Evolutionary conservation across 345 rosid genomes (phyloP).

Genomic region (Chamaenerion angustifolium): DNA sequence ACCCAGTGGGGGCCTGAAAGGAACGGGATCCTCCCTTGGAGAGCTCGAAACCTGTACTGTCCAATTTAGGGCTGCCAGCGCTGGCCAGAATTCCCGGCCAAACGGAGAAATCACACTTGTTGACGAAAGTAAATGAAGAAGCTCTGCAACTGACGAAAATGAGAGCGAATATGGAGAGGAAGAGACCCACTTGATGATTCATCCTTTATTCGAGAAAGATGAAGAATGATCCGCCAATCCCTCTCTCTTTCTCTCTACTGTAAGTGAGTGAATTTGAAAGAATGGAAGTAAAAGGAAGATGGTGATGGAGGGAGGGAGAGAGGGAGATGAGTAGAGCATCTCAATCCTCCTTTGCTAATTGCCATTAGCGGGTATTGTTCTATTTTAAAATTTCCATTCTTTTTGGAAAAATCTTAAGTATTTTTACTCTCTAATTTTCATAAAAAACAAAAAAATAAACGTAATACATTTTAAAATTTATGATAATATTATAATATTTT

Average conservation of each 20-base stretch:
- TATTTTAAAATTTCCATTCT: too few relatives aligned
- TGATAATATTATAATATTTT: too few relatives aligned
- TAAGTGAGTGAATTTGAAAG: background rate
- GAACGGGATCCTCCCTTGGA: constrained; percentile 29
- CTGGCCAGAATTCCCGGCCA: constrained; percentile 63
- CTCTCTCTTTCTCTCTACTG: background rate
- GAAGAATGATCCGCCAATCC: background rate
- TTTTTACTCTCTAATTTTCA: too few relatives aligned
- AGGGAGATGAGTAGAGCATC: constrained; percentile 19
- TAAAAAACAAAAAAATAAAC: too few relatives aligned
- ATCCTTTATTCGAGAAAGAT: background rate
- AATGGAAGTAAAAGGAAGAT: constrained; percentile 4
- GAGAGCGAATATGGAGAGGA: background rate
- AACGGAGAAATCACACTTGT: constrained; percentile 45
- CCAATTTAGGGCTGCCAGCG: constrained; percentile 32
- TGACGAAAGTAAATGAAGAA: constrained; percentile 36
- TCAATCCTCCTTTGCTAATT: constrained; percentile 2
- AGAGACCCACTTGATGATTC: background rate
- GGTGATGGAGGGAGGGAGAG: too few relatives aligned
- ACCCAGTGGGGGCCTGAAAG: constrained; percentile 35
- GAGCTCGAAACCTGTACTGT: constrained; percentile 51
- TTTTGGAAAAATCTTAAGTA: too few relatives aligned
- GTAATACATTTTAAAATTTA: too few relatives aligned
- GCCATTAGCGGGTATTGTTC: too few relatives aligned
- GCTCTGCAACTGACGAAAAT: background rate